phyloP scores from a whole-genome alignment of 2,329 filamentous ascomycete species.

The Penicillium hordei region DNA sequence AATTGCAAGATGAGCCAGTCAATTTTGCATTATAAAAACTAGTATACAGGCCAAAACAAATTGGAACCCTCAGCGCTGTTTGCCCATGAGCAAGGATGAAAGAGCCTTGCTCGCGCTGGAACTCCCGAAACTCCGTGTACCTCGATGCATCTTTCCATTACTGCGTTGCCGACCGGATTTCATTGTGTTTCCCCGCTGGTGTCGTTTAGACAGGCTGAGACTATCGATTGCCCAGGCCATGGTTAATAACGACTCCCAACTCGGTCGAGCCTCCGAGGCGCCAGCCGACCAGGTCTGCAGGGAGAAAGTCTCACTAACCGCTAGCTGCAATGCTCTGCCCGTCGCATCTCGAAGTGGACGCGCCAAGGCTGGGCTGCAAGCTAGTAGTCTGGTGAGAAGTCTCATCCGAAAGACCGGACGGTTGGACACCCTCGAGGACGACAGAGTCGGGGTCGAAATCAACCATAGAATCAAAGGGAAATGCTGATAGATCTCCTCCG shows the following conservation, averaged over 20 bases:
- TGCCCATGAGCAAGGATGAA: constrained; percentile 24
- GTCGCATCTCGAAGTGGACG: constrained; percentile 55
- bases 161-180: constrained; percentile 37
- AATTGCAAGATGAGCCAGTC: constrained; percentile 14
- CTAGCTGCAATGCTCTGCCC: constrained; percentile 54
- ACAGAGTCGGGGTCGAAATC: constrained; percentile 54
- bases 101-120: constrained; percentile 32
- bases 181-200: constrained; percentile 24
- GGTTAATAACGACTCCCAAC: constrained; percentile 49
- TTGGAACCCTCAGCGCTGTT: constrained; percentile 25
- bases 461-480: constrained; percentile 57
- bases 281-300: constrained; percentile 36
- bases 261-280: constrained; percentile 33
- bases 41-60: constrained; percentile 26
- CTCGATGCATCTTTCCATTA: constrained; percentile 36
- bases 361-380: constrained; percentile 56
- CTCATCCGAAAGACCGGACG: constrained; percentile 52
- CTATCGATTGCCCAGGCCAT: constrained; percentile 48
- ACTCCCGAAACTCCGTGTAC: constrained; percentile 45
- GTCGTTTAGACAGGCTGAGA: constrained; percentile 40
- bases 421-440: constrained; percentile 44
- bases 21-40: constrained; percentile 13
- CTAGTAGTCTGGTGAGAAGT: constrained; percentile 52
- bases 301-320: constrained; percentile 45
- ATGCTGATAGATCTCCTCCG: constrained; percentile 50